A percentile compares a stretch with the other conserved stretches of the same genome.
Evolutionary conservation across 768 basidiomycete genomes (phyloP).

Genomic region (Chalciporus piperatus): DNA sequence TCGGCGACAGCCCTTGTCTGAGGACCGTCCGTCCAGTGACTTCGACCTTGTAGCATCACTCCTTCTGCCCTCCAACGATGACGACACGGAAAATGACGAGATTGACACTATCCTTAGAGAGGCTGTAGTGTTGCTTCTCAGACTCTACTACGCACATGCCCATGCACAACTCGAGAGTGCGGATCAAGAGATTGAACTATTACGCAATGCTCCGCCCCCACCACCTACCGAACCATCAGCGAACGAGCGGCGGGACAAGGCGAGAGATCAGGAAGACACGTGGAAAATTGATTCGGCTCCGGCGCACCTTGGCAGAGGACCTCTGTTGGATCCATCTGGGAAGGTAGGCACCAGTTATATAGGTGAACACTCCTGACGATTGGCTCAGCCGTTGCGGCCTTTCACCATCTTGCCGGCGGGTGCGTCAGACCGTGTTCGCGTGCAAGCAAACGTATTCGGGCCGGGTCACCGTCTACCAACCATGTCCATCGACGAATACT

Average conservation of each 20-base stretch:
- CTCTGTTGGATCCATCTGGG: slow-evolving; percentile 71
- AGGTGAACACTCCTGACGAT: slow-evolving; percentile 6
- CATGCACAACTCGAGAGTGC: slow-evolving; percentile 64
- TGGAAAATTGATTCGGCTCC: slow-evolving; percentile 72
- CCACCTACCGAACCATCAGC: slow-evolving; percentile 27
- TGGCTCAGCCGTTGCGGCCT: slow-evolving; percentile 72
- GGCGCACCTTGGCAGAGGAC: slow-evolving; percentile 48
- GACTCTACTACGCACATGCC: slow-evolving; percentile 69
- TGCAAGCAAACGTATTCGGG: slow-evolving; percentile 82
- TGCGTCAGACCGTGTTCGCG: slow-evolving; percentile 60
- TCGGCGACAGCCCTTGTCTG: slow-evolving; percentile 38
- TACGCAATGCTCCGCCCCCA: slow-evolving; percentile 50
- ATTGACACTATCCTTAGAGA: slow-evolving; percentile 67
- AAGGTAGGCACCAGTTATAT: slow-evolving; percentile 48
- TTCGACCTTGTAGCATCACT: slow-evolving; percentile 65
- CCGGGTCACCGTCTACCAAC: slow-evolving; percentile 84
- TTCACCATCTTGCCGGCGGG: slow-evolving; percentile 89
- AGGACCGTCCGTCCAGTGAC: slow-evolving; percentile 41
- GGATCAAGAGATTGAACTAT: slow-evolving; percentile 68
- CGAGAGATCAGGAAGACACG: slow-evolving; percentile 47
- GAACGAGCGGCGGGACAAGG: slow-evolving; percentile 40
- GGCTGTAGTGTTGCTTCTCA: slow-evolving; percentile 65
- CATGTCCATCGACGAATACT: slow-evolving; percentile 94
- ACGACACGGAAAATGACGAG: slow-evolving; percentile 52
- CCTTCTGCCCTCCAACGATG: slow-evolving; percentile 38